phyloP scores from a whole-genome alignment of 23 red algal species.

The Gracilariopsis chorda region DNA sequence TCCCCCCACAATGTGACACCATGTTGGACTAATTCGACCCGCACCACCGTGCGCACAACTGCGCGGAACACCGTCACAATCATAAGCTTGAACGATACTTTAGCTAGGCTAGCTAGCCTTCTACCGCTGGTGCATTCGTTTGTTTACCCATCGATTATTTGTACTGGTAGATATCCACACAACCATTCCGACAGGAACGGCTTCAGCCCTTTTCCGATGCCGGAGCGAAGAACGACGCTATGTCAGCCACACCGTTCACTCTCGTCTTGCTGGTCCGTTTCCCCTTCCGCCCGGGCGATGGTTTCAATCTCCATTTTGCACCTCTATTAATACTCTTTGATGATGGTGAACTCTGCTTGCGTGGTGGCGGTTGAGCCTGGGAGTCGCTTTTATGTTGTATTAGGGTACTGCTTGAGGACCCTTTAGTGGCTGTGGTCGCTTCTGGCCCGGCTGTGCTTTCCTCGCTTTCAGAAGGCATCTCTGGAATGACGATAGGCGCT shows the following conservation, averaged over 20 bases:
- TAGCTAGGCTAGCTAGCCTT: too few species aligned
- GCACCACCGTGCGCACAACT: too few species aligned
- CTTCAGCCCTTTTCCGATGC: neutral
- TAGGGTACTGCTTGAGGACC: neutral
- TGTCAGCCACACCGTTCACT: neutral
- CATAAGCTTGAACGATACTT: too few species aligned
- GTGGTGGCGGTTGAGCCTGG: neutral
- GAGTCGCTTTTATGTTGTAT: neutral
- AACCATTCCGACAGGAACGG: too few species aligned
- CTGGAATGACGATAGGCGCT: too few species aligned
- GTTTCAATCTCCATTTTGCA: neutral
- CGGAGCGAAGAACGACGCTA: neutral
- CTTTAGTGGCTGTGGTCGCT: neutral
- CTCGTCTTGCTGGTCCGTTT: neutral
- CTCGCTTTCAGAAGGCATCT: slow-evolving; percentile 3
- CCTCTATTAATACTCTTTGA: neutral
- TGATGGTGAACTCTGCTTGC: neutral
- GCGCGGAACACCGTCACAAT: too few species aligned
- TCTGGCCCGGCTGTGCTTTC: neutral
- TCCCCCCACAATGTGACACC: too few species aligned
- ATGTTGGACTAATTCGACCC: too few species aligned
- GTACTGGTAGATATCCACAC: too few species aligned
- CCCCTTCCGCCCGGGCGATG: neutral
- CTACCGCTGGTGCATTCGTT: too few species aligned
- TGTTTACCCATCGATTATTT: too few species aligned